phyloP scores from a whole-genome alignment of 225 moss, liverwort and hornwort species.

The Pleurozium schreberi region DNA sequence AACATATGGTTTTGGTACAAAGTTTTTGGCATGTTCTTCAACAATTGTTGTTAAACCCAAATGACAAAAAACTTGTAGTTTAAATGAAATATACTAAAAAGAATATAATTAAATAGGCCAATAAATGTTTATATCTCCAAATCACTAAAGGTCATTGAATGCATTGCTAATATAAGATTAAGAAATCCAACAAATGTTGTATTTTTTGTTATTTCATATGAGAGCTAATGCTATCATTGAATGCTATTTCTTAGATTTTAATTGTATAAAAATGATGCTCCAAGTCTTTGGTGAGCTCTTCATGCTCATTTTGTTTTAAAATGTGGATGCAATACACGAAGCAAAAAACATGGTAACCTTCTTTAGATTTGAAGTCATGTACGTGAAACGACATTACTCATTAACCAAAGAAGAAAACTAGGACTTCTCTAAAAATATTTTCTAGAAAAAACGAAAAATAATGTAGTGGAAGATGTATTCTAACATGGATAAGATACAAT shows the following conservation, averaged over 20 bases:
- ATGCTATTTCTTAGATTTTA: too few relatives aligned
- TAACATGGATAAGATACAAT: background rate
- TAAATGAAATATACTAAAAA: background rate
- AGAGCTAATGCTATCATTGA: rapidly evolving
- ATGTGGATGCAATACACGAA: background rate
- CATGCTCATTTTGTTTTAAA: background rate
- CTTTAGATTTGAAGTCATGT: background rate
- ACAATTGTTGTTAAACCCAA: background rate
- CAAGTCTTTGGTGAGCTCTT: too few relatives aligned
- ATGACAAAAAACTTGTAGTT: background rate
- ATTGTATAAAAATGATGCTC: too few relatives aligned
- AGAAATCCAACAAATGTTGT: background rate
- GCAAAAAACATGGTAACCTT: background rate
- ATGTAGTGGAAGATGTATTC: background rate
- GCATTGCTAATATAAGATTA: background rate
- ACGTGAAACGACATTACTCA: background rate
- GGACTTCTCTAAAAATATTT: background rate
- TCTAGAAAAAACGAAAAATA: background rate
- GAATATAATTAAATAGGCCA: background rate
- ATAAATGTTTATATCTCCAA: background rate
- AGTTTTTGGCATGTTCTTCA: background rate
- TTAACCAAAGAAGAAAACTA: background rate
- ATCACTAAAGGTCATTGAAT: background rate
- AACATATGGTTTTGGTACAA: background rate
- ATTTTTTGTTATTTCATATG: background rate